Percentiles rank a stretch among this genome's conserved stretches.
These are phyloP conservation scores for Astrothelium macrocarpum DNA, from an alignment of 495 filamentous ascomycete genomes.

Conservation along the genomic window DNA sequence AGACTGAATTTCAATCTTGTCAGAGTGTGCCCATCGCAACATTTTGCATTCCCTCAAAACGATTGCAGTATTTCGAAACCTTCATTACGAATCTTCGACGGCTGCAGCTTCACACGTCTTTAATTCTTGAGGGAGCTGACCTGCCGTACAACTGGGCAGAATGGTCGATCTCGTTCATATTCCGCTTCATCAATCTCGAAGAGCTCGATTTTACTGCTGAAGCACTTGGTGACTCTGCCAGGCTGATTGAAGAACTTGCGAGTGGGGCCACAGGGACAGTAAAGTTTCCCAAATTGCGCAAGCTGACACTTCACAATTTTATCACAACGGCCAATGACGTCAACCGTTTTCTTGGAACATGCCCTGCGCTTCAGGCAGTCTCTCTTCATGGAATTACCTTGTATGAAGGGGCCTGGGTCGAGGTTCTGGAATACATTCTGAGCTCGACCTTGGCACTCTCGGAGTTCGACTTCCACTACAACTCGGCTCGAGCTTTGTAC, in stretches of 20 bases:
- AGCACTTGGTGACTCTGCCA: neutral
- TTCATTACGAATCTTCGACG: neutral
- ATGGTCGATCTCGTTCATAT: neutral
- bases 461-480: neutral
- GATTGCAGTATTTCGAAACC: neutral
- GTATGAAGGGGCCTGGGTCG: neutral
- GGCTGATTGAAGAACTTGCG: neutral
- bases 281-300: neutral
- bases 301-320: neutral
- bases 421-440: neutral
- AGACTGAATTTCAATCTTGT: neutral
- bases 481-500: neutral
- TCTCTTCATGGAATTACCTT: neutral
- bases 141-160: neutral
- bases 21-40: neutral
- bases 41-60: neutral
- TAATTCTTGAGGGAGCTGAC: neutral
- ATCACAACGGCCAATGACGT: neutral
- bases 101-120: neutral
- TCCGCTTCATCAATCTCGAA: neutral
- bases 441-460: neutral
- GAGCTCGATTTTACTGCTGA: neutral
- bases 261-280: neutral
- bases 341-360: neutral
- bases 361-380: neutral